Evolutionary conservation across 2,329 filamentous ascomycete species (phyloP), one percentile per base, ranked within the genome.

Genomic region (Monilinia fructicola): DNA sequence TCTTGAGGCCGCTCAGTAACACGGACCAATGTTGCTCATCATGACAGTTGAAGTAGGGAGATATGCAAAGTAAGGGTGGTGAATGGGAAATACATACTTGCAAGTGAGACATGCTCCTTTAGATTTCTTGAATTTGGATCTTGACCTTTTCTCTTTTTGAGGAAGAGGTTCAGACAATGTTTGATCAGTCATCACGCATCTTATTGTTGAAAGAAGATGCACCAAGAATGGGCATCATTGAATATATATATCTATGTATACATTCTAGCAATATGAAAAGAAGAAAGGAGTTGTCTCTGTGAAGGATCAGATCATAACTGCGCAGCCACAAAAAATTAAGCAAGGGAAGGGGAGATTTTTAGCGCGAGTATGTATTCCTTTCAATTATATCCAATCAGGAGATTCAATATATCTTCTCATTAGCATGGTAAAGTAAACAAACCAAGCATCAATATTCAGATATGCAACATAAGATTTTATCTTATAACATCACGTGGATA

Each of bases 1-100:
- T 93, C 90, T 93, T 93, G 91, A 92, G 85, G 87, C 89, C 88
- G 88, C 89, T 93, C 90, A 86, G 91, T 87, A 94, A 95, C 90
- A 94, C 90, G 91, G 91, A 94, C 91, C 90, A 93, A 93, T 88
- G 84, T 83, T 85, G 90, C 84, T 93, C 90, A 93, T 93, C 90
- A 90, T 84, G 74, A 75, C 78, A 71, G 10, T 59, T 73, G 3
- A 16, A 31, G 12, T 31, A 23, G 48, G 23, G n/a, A 4, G 6
- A 35, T 1, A 35, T 18, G 16, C 31, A n/a, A n/a, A n/a, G n/a
- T n/a, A n/a, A 28, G 31, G 38, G n/a, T 11, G 6, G 38, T n/a
- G 21, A 28, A 44, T 35, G 26, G 23, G 44, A 42, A 16, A 55
- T 40, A 56, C 52, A 35, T 64, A 64, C 62, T 64, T 64, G 52